Percentiles rank a stretch among this genome's conserved stretches.
Conservation (phyloP, 768 basidiomycete species). For the Lentinula boryana region DNA sequence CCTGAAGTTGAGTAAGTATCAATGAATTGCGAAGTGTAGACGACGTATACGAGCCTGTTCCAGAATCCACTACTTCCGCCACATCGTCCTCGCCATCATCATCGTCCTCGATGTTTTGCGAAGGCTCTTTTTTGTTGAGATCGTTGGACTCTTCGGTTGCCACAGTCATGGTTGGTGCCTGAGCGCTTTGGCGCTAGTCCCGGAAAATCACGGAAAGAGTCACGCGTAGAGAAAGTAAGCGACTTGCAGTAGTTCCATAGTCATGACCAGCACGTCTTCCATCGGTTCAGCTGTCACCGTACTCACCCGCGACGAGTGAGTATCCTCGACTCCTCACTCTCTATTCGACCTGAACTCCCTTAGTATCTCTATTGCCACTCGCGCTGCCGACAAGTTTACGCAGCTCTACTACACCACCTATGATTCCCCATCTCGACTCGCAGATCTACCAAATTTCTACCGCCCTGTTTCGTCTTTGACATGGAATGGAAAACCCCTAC, state of each 20-base stretch:
- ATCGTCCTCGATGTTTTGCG: constrained; percentile 9
- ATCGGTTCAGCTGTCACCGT: constrained; percentile 13
- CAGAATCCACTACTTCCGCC: constrained; percentile 1
- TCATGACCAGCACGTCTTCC: constrained; percentile 15
- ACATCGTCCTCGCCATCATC: constrained; percentile 15
- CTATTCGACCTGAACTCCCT: constrained; percentile 9
- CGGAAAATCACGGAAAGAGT: background rate
- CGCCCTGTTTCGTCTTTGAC: constrained; percentile 68
- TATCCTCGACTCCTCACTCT: constrained; percentile 17
- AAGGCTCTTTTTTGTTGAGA: background rate
- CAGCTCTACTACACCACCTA: constrained; percentile 79
- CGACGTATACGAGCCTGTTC: background rate
- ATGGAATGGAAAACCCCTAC: constrained; percentile 82
- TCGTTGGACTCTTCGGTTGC: constrained; percentile 5
- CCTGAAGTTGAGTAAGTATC: constrained; percentile 21
- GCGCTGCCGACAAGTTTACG: constrained; percentile 79
- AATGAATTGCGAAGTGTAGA: background rate
- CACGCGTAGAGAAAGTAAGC: background rate
- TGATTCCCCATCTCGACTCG: constrained; percentile 71
- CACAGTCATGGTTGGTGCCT: constrained; percentile 3
- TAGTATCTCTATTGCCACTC: constrained; percentile 81
- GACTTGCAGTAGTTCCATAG: background rate
- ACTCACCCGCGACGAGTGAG: constrained; percentile 56
- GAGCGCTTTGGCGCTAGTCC: background rate
- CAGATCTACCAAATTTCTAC: constrained; percentile 78